Percentiles rank a stretch among this genome's conserved stretches.
phyloP scores from a whole-genome alignment of 2,329 filamentous ascomycete genomes.

The Orbilia oligospora region DNA sequence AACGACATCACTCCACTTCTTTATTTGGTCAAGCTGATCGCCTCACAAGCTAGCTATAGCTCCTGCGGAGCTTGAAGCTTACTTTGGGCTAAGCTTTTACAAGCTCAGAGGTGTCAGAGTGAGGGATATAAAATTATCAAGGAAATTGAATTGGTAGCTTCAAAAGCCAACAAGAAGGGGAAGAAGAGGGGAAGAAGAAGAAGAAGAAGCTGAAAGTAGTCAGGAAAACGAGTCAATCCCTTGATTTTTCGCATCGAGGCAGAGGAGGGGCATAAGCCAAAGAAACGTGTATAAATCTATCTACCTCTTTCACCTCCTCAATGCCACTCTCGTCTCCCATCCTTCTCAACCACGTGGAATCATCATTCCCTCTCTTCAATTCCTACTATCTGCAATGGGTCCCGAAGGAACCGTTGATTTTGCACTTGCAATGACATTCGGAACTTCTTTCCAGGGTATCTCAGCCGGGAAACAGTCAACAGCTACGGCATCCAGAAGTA shows the following conservation, averaged over 20 bases:
- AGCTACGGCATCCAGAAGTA: background rate
- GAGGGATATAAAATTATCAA: slow-evolving; percentile 59
- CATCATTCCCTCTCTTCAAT: background rate
- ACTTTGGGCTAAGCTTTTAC: slow-evolving; percentile 28
- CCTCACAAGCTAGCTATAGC: slow-evolving; percentile 16
- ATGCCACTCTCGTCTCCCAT: slow-evolving; percentile 13
- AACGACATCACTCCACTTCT: background rate
- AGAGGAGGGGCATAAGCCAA: background rate
- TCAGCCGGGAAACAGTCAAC: slow-evolving; percentile 12
- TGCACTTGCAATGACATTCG: slow-evolving; percentile 52
- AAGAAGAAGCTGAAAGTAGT: background rate
- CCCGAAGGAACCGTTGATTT: slow-evolving; percentile 48
- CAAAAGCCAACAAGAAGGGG: background rate
- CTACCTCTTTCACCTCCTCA: slow-evolving; percentile 27
- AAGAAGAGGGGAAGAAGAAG: background rate
- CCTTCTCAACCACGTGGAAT: slow-evolving; percentile 30
- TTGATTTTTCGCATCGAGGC: background rate
- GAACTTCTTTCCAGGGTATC: slow-evolving; percentile 39
- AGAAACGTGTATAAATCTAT: slow-evolving; percentile 29
- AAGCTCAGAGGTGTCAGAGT: slow-evolving; percentile 34
- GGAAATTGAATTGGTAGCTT: slow-evolving; percentile 11
- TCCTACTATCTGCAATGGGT: slow-evolving; percentile 19
- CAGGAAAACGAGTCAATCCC: background rate
- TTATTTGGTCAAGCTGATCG: background rate
- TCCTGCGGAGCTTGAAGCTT: slow-evolving; percentile 13